These are phyloP conservation scores for Leishmania major DNA, from an alignment of 208 protist species.

Conservation along the genomic window DNA sequence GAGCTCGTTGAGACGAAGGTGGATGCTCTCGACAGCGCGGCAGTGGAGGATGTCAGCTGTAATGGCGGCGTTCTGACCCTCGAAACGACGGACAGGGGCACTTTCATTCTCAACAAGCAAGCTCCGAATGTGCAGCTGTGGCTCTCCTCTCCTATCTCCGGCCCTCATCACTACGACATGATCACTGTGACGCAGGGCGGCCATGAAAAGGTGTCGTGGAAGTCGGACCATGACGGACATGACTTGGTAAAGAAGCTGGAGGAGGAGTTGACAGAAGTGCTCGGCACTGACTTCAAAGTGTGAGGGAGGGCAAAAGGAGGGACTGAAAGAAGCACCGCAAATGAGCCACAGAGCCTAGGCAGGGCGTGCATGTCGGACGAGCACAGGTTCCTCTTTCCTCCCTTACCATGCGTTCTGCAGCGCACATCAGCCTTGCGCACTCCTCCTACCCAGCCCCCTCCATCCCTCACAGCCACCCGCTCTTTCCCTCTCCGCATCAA, in stretches of 20 bases:
- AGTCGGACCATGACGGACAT: constrained; percentile 70
- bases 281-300: constrained; percentile 39
- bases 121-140: constrained; percentile 92
- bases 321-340: neutral
- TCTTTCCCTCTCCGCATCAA: neutral
- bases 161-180: constrained; percentile 92
- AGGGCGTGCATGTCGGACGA: neutral
- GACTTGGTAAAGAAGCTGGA: constrained; percentile 61
- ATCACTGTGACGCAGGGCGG: constrained; percentile 21
- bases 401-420: neutral
- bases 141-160: constrained; percentile 91
- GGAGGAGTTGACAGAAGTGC: constrained; percentile 63
- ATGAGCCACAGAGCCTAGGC: neutral
- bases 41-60: constrained; percentile 70
- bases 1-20: constrained; percentile 61
- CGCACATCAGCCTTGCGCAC: neutral
- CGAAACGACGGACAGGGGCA: constrained; percentile 56
- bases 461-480: too few relatives aligned
- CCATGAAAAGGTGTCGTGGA: constrained; percentile 45
- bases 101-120: constrained; percentile 94
- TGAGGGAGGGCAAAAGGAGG: neutral
- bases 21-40: constrained; percentile 51
- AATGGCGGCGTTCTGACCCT: constrained; percentile 81
- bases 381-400: neutral
- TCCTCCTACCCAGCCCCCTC: neutral